Percentiles rank a stretch among this genome's conserved stretches.
phyloP scores from a whole-genome alignment of 768 basidiomycete species.

The Lactifluus rugatus region DNA sequence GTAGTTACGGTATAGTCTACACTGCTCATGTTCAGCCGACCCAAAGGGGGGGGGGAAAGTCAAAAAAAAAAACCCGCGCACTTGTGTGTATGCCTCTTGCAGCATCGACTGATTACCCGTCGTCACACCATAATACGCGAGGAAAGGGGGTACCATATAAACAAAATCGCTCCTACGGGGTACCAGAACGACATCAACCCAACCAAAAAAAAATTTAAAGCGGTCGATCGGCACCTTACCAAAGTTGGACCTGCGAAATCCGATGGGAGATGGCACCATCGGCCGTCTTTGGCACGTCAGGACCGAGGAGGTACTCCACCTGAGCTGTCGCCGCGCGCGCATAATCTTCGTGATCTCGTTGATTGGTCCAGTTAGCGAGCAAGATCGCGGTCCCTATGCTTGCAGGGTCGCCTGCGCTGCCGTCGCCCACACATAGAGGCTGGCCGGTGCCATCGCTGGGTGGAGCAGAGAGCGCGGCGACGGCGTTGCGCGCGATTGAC shows the following conservation, averaged over 20 bases:
- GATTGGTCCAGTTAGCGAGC: conserved; percentile 46
- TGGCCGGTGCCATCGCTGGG: too few species aligned
- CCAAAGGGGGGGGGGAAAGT: too few species aligned
- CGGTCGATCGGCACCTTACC: conserved; percentile 32
- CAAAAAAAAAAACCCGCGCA: neutral
- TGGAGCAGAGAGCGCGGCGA: conserved; percentile 36
- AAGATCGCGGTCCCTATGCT: conserved; percentile 67
- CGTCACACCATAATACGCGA: conserved; percentile 72
- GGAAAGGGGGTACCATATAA: conserved; percentile 81
- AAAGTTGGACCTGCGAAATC: conserved; percentile 56
- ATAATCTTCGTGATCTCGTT: conserved; percentile 41
- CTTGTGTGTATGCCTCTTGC: conserved; percentile 55
- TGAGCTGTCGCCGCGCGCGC: conserved; percentile 56
- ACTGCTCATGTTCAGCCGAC: conserved; percentile 21
- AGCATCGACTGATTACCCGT: conserved; percentile 51
- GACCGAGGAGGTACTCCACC: conserved; percentile 47
- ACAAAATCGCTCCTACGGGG: conserved; percentile 62
- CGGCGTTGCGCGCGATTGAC: conserved; percentile 40
- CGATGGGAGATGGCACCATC: conserved; percentile 84
- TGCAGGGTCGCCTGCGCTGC: conserved; percentile 69
- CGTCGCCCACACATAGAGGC: conserved; percentile 47
- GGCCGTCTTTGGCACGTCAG: conserved; percentile 44
- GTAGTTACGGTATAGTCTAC: conserved; percentile 58
- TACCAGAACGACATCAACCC: too few species aligned
- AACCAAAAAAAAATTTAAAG: too few species aligned